Percentiles rank a stretch among this genome's conserved stretches.
These are phyloP conservation scores for Solanum sejunctum DNA, from an alignment of 257 asterid species.

Conservation along the genomic window DNA sequence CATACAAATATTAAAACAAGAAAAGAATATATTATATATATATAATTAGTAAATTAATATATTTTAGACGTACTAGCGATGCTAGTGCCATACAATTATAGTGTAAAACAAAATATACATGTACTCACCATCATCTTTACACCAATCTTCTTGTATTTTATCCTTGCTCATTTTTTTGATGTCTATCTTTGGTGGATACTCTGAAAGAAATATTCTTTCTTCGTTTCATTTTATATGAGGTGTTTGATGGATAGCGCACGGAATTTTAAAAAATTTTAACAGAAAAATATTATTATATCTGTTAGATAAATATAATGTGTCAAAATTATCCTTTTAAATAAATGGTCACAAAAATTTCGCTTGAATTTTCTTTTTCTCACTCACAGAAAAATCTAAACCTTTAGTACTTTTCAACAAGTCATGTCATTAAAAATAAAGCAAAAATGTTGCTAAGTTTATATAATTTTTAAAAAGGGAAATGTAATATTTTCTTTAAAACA, in stretches of 20 bases:
- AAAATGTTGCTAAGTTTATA: no score
- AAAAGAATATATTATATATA: no score
- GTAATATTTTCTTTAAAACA: no score
- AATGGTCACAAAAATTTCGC: not conserved
- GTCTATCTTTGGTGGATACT: not conserved
- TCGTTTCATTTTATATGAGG: not conserved
- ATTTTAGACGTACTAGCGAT: not conserved
- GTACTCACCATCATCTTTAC: not conserved
- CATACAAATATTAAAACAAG: no score
- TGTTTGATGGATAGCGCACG: not conserved
- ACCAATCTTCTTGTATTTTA: not conserved
- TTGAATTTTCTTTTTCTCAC: not conserved
- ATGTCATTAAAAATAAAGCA: not conserved
- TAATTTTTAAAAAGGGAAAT: no score
- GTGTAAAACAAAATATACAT: not conserved
- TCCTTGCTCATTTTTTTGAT: not conserved
- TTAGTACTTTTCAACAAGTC: not conserved
- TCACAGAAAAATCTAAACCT: not conserved
- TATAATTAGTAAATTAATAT: no score
- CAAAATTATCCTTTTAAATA: not conserved
- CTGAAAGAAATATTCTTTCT: not conserved
- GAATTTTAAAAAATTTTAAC: not conserved
- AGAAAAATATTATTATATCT: not conserved
- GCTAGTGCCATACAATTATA: not conserved
- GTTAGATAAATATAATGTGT: not conserved